Base-by-base conservation (phyloP, 306 rosid species). In the Sicyos edulis region DNA sequence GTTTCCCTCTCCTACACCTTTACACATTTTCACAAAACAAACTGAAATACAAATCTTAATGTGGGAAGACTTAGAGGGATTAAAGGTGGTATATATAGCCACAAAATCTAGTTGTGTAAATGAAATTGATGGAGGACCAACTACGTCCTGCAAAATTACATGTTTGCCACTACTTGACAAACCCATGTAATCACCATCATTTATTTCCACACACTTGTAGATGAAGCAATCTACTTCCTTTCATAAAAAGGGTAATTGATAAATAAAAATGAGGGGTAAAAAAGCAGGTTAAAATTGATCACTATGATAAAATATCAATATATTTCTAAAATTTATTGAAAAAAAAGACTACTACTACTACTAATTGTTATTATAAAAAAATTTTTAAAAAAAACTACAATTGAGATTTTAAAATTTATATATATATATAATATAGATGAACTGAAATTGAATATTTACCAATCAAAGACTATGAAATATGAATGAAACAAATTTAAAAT, bases 1-100 rank as follows among this genome's bases (percentile, higher is more conserved):
- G 16, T 34, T 78, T 68, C 76, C 37, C 65, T 79, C 83, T 72
- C 70, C 82, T 53, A 69, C 47, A 19, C 95, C 92, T 84, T 54
- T 82, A 73, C 96, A 88, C 96, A 91, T 91, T 83, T 56, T 86
- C 16, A 15, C 40, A 56, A 56, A 56, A 20, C 12, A n/a, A n/a
- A n/a, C n/a, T 1, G 59, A 8, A 77, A 32, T 17, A 73, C 44
- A 42, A 65, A 65, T 21, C 15, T 62, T 19, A 44, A 65, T n/a
- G 26, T 54, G 79, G 74, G 67, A 72, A 20, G 34, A 0, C 10
- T 5, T 16, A 0, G 7, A 12, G 11, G 54, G 29, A 0, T 78
- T 83, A 69, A 79, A 85, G 64, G 12, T 4, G 17, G 47, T 21
- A 40, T 68, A 37, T 78, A 40, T 56, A 65, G 15, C 14, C 22